phyloP scores from a whole-genome alignment of 257 asterid genomes.

The Sherardia arvensis region DNA sequence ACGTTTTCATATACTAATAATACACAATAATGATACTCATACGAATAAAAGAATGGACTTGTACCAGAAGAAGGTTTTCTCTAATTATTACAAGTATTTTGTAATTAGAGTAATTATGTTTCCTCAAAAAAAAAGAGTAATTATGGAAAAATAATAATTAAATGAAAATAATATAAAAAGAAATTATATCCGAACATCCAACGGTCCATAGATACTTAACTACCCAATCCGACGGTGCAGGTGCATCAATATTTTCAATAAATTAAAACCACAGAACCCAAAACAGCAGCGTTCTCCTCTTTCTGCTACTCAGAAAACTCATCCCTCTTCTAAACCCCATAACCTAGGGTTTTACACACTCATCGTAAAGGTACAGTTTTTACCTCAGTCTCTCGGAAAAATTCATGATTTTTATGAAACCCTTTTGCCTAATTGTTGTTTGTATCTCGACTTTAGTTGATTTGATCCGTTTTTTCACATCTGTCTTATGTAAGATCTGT shows the following conservation, averaged over 20 bases:
- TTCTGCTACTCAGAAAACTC: background rate
- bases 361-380: conserved; percentile 8
- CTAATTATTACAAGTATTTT: too few relatives aligned
- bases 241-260: background rate
- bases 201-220: background rate
- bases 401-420: background rate
- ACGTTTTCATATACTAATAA: too few relatives aligned
- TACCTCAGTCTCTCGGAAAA: background rate
- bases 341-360: conserved; percentile 17
- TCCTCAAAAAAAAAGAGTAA: too few relatives aligned
- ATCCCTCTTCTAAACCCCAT: conserved; percentile 1
- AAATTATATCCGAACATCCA: background rate
- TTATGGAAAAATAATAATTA: too few relatives aligned
- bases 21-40: too few relatives aligned
- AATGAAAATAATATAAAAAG: too few relatives aligned
- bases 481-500: background rate
- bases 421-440: background rate
- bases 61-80: too few relatives aligned
- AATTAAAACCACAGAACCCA: background rate
- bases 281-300: background rate
- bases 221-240: conserved; percentile 2
- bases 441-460: background rate
- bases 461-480: background rate
- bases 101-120: too few relatives aligned
- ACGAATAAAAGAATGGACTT: too few relatives aligned